Evolutionary conservation across 331 rosid species (phyloP).

Genomic region (Phaseolus coccineus): DNA sequence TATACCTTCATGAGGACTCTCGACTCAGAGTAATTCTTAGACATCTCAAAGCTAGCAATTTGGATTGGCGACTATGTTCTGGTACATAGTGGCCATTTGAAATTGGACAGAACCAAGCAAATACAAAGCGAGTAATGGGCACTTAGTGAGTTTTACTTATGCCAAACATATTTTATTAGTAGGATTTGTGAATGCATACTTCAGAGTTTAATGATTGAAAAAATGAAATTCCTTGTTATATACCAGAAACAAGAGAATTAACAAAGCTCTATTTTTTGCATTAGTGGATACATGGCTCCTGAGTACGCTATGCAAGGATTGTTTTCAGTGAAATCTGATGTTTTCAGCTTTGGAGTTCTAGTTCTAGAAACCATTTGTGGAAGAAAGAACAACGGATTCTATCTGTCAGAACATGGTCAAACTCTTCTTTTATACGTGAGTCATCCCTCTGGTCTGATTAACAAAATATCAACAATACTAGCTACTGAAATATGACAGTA

Average conservation of each 20-base stretch:
- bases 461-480: neutral
- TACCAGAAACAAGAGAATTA: neutral
- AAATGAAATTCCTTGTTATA: neutral
- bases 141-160: constrained; percentile 34
- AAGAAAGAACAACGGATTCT: constrained; percentile 31
- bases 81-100: constrained; percentile 28
- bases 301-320: constrained; percentile 41
- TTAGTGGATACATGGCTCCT: constrained; percentile 47
- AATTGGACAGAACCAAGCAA: constrained; percentile 9
- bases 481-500: neutral
- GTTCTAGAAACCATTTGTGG: constrained; percentile 46
- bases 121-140: constrained; percentile 37
- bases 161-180: neutral
- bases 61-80: constrained; percentile 49
- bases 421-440: constrained; percentile 48
- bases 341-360: constrained; percentile 46
- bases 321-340: constrained; percentile 40
- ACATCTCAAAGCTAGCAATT: constrained; percentile 42
- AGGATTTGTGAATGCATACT: neutral
- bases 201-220: neutral
- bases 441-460: neutral
- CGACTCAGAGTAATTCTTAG: no score
- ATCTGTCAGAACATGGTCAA: constrained; percentile 32
- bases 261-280: neutral
- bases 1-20: no score